Evolutionary conservation across 495 filamentous ascomycete species (phyloP).

Genomic region (Aspergillus egyptiacus): DNA sequence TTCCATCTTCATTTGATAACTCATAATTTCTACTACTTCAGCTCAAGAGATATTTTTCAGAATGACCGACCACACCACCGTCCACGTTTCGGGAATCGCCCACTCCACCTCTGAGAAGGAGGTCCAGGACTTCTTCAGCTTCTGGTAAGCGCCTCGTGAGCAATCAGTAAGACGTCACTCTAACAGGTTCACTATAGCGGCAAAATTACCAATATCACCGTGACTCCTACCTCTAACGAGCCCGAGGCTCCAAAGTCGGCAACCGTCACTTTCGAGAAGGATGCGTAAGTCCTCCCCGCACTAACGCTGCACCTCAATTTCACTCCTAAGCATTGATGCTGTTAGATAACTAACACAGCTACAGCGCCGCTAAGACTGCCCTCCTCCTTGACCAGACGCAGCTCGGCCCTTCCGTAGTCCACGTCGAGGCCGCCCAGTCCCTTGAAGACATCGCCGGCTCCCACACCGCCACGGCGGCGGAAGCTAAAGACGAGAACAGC

Average conservation of each 20-base stretch:
- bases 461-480: slow-evolving; percentile 39
- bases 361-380: slow-evolving; percentile 82
- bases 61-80: slow-evolving; percentile 46
- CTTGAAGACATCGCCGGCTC: slow-evolving; percentile 58
- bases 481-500: slow-evolving; percentile 45
- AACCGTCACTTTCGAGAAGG: slow-evolving; percentile 91
- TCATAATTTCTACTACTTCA: background rate
- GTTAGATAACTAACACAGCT: slow-evolving; percentile 2
- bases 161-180: background rate
- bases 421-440: slow-evolving; percentile 62
- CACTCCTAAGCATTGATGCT: background rate
- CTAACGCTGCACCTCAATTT: slow-evolving; percentile 2
- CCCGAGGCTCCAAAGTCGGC: slow-evolving; percentile 64
- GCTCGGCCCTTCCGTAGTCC: slow-evolving; percentile 73
- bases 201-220: slow-evolving; percentile 77
- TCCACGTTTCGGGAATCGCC: slow-evolving; percentile 74
- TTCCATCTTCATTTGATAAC: background rate
- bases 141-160: slow-evolving; percentile 59
- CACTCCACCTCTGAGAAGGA: slow-evolving; percentile 77
- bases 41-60: slow-evolving; percentile 5
- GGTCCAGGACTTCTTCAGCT: slow-evolving; percentile 95
- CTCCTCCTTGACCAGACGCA: slow-evolving; percentile 94
- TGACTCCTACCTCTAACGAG: slow-evolving; percentile 59
- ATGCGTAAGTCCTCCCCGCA: slow-evolving; percentile 55
- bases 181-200: slow-evolving; percentile 51